Evolutionary conservation across 148 eudicot species (phyloP), one percentile per base, ranked within the genome.

Genomic region (Chenopodium quinoa): DNA sequence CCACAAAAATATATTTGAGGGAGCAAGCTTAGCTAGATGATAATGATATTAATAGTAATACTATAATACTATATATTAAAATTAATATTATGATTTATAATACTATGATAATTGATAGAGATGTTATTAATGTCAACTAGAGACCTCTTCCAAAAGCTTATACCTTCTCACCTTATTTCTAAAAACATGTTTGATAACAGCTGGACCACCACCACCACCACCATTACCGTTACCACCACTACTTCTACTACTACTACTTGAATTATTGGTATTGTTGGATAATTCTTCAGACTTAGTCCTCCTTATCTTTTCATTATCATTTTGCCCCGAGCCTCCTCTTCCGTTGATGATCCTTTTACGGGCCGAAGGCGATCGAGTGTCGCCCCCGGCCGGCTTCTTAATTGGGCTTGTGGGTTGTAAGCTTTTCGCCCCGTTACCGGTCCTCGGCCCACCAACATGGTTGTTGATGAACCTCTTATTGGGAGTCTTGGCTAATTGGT

Each of bases 141-240:
- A 89, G 65, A 90, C 91, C 86, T 91, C 93, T 62, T 92, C 91
- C 82, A 92, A 87, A 66, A 91, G 86, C 86, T 91, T 92, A 75
- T 92, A 92, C 86, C 96, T 87, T 83, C 96, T 91, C 69, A 91
- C 96, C 85, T 89, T 91, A 70, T 86, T 86, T 62, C 90, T 92
- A 54, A 89, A 86, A 27, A 88, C 89, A 70, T 82, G 90, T 82
- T 87, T 92, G 34, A 84, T 84, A 47, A 84, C 87, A 50, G 54
- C 74, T 52, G 83, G 72, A 29, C 83, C 82, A 80, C 88, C 81
- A 44, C 71, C 69, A 52, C 80, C 81, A 44, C 71, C 62, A 65
- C 84, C 63, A n/a, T 82, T 80, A 77, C 88, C 79, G 29, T 64
- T 48, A 65, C 84, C 62, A 16, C 68, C 73, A 50, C 81, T 73